Evolutionary conservation across 2,329 filamentous ascomycete species (phyloP), one percentile per base, ranked within the genome.

Genomic region (Exophiala lecanii-corni): DNA sequence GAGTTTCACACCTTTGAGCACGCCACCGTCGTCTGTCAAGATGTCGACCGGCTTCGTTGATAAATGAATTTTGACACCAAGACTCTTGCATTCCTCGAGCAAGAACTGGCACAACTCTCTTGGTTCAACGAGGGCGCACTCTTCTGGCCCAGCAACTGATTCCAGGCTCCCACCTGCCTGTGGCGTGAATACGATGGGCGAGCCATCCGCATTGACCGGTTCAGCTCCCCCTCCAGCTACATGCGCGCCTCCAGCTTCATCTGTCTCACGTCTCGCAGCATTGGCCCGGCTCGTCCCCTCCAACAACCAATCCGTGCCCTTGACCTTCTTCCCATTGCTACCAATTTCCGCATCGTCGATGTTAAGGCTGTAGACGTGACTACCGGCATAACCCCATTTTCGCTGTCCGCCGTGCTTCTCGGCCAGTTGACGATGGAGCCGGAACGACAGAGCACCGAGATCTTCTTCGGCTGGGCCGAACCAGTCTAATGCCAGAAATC

Each of bases 401-500:
- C 71, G 62, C 2, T 63, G 60, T 1, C 84, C 85, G 44, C 71
- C 66, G 48, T 84, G 59, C 37, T 74, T 59, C 20, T 74, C 71
- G 0, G 85, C 82, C 9, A 89, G 72, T 32, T 74, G 65, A 49
- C 70, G 70, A 62, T 91, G 86, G 39, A 88, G 72, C 3, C 73
- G 72, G 57, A 85, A 91, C 30, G 81, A 86, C 9, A 89, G 69
- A 1, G 71, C 72, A 5, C 79, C 85, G 1, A 89, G 70, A 0
- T 72, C 66, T 0, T 76, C 69, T 4, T 78, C 66, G 1, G 72
- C 67, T 0, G 76, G 67, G 0, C 71, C 69, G 55, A 85, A 86
- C 84, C 84, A 89, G 60, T 89, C 82, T 23, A 70, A 72, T 0
- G 84, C 84, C 6, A 89, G 59, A 57, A 89, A 91, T 0, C 86